These are phyloP conservation scores for Phytophthora tubulina DNA, from an alignment of 352 stramenopile genomes.

Conservation along the genomic window DNA sequence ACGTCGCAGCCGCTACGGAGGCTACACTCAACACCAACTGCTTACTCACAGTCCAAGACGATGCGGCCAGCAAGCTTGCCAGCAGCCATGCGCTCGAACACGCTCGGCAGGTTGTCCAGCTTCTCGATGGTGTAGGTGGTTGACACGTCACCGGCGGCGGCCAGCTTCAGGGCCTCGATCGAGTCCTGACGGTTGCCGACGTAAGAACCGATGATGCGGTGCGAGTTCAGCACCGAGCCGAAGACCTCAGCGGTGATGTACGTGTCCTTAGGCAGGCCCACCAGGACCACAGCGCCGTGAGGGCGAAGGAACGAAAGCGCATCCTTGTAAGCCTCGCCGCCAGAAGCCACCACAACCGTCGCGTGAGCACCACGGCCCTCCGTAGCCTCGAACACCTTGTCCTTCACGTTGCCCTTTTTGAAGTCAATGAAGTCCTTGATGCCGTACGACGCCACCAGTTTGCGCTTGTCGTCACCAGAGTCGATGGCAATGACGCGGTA, in stretches of 20 bases:
- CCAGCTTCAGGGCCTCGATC: constrained; percentile 63
- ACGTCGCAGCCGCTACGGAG: constrained; percentile 6
- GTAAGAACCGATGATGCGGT: constrained; percentile 62
- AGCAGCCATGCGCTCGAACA: constrained; percentile 57
- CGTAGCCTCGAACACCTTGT: constrained; percentile 50
- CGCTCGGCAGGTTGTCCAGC: constrained; percentile 50
- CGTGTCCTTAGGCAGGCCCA: constrained; percentile 72
- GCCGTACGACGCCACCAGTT: constrained; percentile 67
- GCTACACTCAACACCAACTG: constrained; percentile 21
- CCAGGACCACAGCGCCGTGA: constrained; percentile 68
- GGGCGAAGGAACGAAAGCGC: constrained; percentile 71
- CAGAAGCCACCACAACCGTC: constrained; percentile 77
- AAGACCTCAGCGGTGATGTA: constrained; percentile 50
- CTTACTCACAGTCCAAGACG: constrained; percentile 37
- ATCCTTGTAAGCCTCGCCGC: constrained; percentile 56
- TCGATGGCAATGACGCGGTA: constrained; percentile 80
- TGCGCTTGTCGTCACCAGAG: constrained; percentile 65
- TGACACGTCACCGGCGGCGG: constrained; percentile 52
- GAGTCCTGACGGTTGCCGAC: constrained; percentile 66
- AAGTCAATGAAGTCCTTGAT: constrained; percentile 77
- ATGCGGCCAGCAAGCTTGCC: constrained; percentile 53
- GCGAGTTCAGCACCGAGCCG: constrained; percentile 47
- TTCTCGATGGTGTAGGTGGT: constrained; percentile 54
- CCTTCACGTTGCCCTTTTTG: constrained; percentile 57
- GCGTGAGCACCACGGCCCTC: constrained; percentile 64